Base-by-base conservation (phyloP, 106 monocot genomes). In the Gastrodia elata region DNA sequence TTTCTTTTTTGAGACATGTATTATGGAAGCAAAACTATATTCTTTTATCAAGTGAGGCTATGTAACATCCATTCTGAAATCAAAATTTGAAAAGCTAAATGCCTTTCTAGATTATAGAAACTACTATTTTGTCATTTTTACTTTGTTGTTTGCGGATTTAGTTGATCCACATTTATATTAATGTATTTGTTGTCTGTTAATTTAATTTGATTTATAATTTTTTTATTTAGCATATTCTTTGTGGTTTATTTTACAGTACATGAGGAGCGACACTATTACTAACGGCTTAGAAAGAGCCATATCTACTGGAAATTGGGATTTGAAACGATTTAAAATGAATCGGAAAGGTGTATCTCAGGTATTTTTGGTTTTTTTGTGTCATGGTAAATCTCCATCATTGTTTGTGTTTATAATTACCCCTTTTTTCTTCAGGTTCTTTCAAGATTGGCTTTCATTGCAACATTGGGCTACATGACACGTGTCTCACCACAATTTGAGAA, bases 271-370 rank as follows among this genome's bases (percentile, higher is more conserved):
- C 30, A 52, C 46, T 14, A 94, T 94, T 37, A 93, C 93, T 8
- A 13, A 70, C 40, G 97, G 97, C 36, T 80, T 97, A 56, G 97
- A 97, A 75, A 88, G 46, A 64, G 86, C 97, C 18, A 86, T 97
- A 75, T 93, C 97, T 49, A 97, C 97, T 22, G 97, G 97, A 67
- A 97, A 97, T 75, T 97, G 97, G 97, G 90, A 93, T 80, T 38
- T 97, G 39, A 90, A 91, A 68, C 86, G 97, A 6, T 97, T 97
- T 76, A 97, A 69, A 73, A 97, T 97, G 97, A 84, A 97, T 15
- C 77, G 90, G 26, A 93, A 90, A 84, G 97, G 97, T 64, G 90
- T 97, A 37, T 90, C 97, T 28, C 96, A 97, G 89, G 67, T 67
- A 61, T 67, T 67, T 13, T 37, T 36, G 34, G 37, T 38, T 38